Evolutionary conservation across 768 basidiomycete genomes (phyloP), one percentile per base, ranked within the genome.

Genomic region (Naganishia onofrii): DNA sequence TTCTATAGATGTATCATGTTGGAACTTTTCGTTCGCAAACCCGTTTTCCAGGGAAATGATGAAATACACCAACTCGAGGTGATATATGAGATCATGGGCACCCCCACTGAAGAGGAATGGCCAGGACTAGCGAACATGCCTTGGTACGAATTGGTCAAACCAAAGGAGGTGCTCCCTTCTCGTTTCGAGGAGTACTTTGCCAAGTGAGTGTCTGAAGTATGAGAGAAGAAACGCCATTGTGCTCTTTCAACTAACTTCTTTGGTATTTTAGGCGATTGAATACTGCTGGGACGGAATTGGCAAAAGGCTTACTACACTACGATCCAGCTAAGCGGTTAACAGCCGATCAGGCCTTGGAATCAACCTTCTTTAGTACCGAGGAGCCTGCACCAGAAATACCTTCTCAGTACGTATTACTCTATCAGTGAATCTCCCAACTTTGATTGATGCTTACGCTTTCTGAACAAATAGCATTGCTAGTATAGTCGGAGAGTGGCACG

Each of bases 101-200:
- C 94, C 1, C 95, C 96, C 0, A 44, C 87, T 29, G 79, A 86
- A 13, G 87, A 88, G 34, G 87, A 88, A 64, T 99, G 96, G 96
- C 86, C 90, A 5, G 88, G 86, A 17, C 83, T 97, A 46, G 84
- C 86, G 12, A 88, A 88, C 76, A 82, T 99, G 58, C 96, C 96
- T 1, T 99, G 96, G 96, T 99, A 92, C 77, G 96, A 99, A 79
- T 85, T 99, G n/a, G 89, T 99, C 60, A 93, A 92, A 79, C 93
- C 95, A 1, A 89, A 87, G 76, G 88, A 91, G 58, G 79, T 82
- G 15, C 82, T 92, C 12, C 85, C 86, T 19, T 90, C 90, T 75
- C 87, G 85, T 68, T 93, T 99, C 76, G 85, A 90, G 57, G 89
- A 90, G 55, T 81, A 88, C n/a, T 97, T 95, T 79, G 85, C 88